phyloP scores from a whole-genome alignment of 192 early-diverging fungal genomes.

The Coemansia guatemalensis region DNA sequence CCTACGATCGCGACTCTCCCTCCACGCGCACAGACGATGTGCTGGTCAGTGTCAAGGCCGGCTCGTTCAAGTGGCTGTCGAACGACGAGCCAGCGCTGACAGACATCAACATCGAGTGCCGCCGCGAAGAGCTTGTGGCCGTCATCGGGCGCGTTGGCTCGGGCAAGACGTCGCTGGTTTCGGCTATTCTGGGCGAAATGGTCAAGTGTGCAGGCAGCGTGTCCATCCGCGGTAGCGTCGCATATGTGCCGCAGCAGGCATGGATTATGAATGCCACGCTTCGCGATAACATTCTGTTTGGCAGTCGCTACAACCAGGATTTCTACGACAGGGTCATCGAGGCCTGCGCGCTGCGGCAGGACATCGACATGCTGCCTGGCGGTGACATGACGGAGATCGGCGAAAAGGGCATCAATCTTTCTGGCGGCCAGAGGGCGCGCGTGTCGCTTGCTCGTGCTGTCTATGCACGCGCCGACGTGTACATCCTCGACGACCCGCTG shows the following conservation, averaged over 20 bases:
- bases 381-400: constrained; percentile 64
- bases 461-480: constrained; percentile 65
- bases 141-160: constrained; percentile 64
- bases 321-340: constrained; percentile 59
- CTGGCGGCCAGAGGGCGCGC: constrained; percentile 65
- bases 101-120: constrained; percentile 47
- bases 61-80: constrained; percentile 59
- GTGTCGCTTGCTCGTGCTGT: constrained; percentile 67
- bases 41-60: constrained; percentile 27
- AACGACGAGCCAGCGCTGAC: constrained; percentile 34
- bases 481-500: constrained; percentile 73
- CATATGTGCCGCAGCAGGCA: constrained; percentile 63
- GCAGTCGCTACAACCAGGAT: constrained; percentile 54
- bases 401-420: constrained; percentile 64
- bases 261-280: constrained; percentile 71
- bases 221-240: constrained; percentile 37
- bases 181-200: constrained; percentile 65
- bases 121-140: constrained; percentile 56
- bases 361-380: constrained; percentile 59
- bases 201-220: constrained; percentile 41
- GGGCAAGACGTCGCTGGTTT: constrained; percentile 65
- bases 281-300: constrained; percentile 70
- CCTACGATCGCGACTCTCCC: constrained; percentile 40
- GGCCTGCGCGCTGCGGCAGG: constrained; percentile 56
- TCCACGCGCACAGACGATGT: constrained; percentile 18